Percentiles rank a stretch among this genome's conserved stretches.
phyloP scores from a whole-genome alignment of 176 grass and related monocot genomes.

The Aegilops sharonensis region DNA sequence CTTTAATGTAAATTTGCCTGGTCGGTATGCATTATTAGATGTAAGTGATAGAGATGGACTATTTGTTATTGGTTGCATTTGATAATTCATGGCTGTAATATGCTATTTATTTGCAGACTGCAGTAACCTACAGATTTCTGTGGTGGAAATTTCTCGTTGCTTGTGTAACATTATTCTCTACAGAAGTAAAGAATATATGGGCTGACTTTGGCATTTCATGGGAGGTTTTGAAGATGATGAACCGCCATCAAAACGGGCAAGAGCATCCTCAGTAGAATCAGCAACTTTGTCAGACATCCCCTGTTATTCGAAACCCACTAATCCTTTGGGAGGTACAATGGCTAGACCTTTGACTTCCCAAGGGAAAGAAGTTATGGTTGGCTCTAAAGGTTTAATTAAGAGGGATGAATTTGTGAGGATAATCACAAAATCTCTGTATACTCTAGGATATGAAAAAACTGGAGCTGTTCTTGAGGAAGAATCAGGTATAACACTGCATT shows the following conservation, averaged over 20 bases:
- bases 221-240: constrained; percentile 92
- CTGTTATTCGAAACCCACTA: constrained; percentile 39
- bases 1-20: constrained; percentile 4
- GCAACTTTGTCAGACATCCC: constrained; percentile 44
- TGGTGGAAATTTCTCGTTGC: background rate
- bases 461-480: constrained; percentile 92
- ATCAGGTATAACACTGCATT: constrained; percentile 83
- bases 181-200: constrained; percentile 57
- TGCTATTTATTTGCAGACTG: constrained; percentile 36
- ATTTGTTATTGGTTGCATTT: constrained; percentile 7
- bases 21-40: background rate
- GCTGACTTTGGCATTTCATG: constrained; percentile 93
- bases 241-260: constrained; percentile 78
- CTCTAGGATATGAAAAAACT: constrained; percentile 83
- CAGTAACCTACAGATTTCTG: constrained; percentile 27
- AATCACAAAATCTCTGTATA: constrained; percentile 84
- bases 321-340: constrained; percentile 95
- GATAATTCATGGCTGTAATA: background rate
- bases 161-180: constrained; percentile 21
- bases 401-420: constrained; percentile 92
- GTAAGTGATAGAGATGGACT: background rate
- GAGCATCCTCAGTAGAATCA: constrained; percentile 71
- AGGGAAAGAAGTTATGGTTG: constrained; percentile 73
- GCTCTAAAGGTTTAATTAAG: constrained; percentile 84
- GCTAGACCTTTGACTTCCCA: constrained; percentile 80